These are phyloP conservation scores for Leptomonas seymouri DNA, from an alignment of 208 protist species.

Conservation along the genomic window DNA sequence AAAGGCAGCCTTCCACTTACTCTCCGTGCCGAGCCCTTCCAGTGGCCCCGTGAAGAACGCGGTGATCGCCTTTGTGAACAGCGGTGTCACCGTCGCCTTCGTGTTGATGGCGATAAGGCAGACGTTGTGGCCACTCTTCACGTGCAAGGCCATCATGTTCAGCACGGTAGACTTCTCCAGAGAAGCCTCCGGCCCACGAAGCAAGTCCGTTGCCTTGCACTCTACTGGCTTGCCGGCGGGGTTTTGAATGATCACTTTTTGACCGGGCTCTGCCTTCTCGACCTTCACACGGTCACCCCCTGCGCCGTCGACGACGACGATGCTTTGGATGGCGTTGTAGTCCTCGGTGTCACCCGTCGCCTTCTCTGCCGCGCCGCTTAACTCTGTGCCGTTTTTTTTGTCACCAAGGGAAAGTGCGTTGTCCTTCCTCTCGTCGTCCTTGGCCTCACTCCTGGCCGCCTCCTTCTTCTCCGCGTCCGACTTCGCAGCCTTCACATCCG, in stretches of 20 bases:
- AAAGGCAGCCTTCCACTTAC: conserved; percentile 35
- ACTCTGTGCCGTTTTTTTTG: conserved; percentile 8
- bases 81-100: conserved; percentile 18
- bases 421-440: conserved; percentile 7
- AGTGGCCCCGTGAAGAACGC: conserved; percentile 35
- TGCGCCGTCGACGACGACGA: conserved; percentile 34
- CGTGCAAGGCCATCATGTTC: conserved; percentile 24
- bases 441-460: conserved; percentile 3
- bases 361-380: conserved; percentile 9
- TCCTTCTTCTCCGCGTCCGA: not conserved
- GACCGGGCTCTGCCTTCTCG: conserved; percentile 22
- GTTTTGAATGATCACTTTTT: conserved; percentile 33
- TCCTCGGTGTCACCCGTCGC: not conserved
- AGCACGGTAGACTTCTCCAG: conserved; percentile 20
- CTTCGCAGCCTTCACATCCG: conserved; percentile 3
- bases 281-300: conserved; percentile 23
- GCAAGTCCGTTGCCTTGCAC: conserved; percentile 21
- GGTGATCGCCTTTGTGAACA: conserved; percentile 23
- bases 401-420: not conserved
- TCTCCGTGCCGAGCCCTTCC: conserved; percentile 18
- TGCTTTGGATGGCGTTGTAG: conserved; percentile 28
- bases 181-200: conserved; percentile 15
- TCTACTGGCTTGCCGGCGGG: conserved; percentile 24
- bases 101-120: conserved; percentile 29
- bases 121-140: conserved; percentile 32